Percentiles rank a stretch among this genome's conserved stretches.
phyloP scores from a whole-genome alignment of 768 basidiomycete species.

The Cystobasidium tubakii region DNA sequence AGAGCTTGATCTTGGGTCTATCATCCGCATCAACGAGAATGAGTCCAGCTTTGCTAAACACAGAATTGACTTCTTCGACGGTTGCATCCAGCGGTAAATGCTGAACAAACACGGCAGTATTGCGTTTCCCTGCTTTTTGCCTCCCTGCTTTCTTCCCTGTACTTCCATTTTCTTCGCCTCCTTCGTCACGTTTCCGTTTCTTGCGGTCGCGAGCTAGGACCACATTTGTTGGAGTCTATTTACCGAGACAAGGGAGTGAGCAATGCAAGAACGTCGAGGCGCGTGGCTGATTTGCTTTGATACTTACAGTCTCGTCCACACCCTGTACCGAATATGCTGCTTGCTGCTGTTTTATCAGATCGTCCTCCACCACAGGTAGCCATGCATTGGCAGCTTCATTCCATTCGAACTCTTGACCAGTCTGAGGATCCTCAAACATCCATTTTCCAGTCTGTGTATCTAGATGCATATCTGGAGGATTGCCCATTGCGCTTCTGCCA shows the following conservation, averaged over 20 bases:
- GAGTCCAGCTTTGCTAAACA: slow-evolving; percentile 87
- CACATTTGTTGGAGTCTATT: slow-evolving; percentile 77
- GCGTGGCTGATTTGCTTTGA: too few relatives aligned
- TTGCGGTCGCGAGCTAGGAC: slow-evolving; percentile 55
- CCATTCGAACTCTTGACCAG: slow-evolving; percentile 81
- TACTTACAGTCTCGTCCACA: slow-evolving; percentile 81
- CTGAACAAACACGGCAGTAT: slow-evolving; percentile 70
- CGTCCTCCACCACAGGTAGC: slow-evolving; percentile 69
- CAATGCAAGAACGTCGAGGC: not conserved
- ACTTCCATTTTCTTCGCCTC: slow-evolving; percentile 56
- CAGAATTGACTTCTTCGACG: slow-evolving; percentile 65
- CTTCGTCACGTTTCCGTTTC: slow-evolving; percentile 70
- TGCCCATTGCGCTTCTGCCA: not conserved
- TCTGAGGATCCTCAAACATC: slow-evolving; percentile 79
- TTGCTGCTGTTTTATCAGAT: slow-evolving; percentile 59
- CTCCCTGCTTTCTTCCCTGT: slow-evolving; percentile 51
- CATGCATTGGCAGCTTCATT: slow-evolving; percentile 68
- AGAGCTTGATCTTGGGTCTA: slow-evolving; percentile 89
- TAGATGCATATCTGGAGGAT: slow-evolving; percentile 53
- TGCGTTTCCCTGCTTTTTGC: slow-evolving; percentile 40
- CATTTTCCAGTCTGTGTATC: slow-evolving; percentile 69
- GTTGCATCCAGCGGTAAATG: slow-evolving; percentile 72
- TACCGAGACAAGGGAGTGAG: not conserved
- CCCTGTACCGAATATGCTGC: slow-evolving; percentile 87
- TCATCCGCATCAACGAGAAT: slow-evolving; percentile 89